Percentiles rank a stretch among this genome's conserved stretches.
phyloP scores from a whole-genome alignment of 129 eudicot genomes.

The Lactuca sativa region DNA sequence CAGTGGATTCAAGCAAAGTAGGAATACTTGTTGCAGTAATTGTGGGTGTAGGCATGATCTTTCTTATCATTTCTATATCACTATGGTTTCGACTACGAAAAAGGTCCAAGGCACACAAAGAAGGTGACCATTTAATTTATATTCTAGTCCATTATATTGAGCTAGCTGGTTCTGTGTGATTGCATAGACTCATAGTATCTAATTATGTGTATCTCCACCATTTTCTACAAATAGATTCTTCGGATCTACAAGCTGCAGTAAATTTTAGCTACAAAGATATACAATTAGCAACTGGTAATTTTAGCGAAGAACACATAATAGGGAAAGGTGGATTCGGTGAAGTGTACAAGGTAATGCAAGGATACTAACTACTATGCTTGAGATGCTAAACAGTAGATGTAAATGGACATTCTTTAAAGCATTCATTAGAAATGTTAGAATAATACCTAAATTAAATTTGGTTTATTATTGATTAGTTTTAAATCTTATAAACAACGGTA shows the following conservation, averaged over 20 bases:
- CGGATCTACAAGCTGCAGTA: slow-evolving; percentile 49
- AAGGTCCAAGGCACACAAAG: slow-evolving; percentile 26
- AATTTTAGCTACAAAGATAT: slow-evolving; percentile 49
- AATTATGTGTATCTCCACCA: neutral
- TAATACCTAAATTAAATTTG: too few relatives aligned
- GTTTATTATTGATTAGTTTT: too few relatives aligned
- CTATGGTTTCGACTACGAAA: slow-evolving; percentile 26
- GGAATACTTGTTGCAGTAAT: neutral
- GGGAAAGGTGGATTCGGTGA: slow-evolving; percentile 70
- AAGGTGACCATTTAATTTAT: slow-evolving; percentile 36
- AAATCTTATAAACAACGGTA: too few relatives aligned
- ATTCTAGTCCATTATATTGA: too few relatives aligned
- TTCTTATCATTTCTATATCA: slow-evolving; percentile 9
- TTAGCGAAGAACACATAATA: slow-evolving; percentile 45
- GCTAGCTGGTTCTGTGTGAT: too few relatives aligned
- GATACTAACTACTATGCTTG: too few relatives aligned
- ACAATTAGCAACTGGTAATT: slow-evolving; percentile 44
- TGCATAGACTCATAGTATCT: too few relatives aligned
- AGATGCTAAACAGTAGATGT: too few relatives aligned
- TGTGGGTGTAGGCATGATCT: slow-evolving; percentile 10
- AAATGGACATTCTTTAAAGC: too few relatives aligned
- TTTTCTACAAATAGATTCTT: slow-evolving; percentile 32
- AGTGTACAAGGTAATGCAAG: slow-evolving; percentile 52
- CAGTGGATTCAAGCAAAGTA: slow-evolving; percentile 47
- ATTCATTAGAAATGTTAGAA: too few relatives aligned